Percentiles rank a stretch among this genome's conserved stretches.
phyloP scores from a whole-genome alignment of 495 filamentous ascomycete species.

The Penicillium flavigenum region DNA sequence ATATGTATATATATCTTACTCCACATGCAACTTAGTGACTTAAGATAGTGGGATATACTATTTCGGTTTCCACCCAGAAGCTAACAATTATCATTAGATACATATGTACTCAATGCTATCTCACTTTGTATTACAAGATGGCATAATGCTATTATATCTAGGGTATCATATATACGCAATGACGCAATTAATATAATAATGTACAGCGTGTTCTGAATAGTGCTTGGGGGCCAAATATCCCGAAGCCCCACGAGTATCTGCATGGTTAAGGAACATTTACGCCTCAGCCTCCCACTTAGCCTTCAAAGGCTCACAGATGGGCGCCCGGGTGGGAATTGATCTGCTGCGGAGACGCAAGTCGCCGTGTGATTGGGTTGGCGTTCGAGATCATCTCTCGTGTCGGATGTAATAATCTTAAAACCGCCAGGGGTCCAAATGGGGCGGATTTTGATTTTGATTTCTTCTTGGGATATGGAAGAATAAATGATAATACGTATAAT shows the following conservation, averaged over 20 bases:
- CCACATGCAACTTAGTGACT: too few relatives aligned
- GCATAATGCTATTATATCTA: too few relatives aligned
- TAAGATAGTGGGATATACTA: neutral
- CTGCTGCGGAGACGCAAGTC: neutral
- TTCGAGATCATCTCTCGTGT: neutral
- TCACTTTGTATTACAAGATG: too few relatives aligned
- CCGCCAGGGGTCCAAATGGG: constrained; percentile 1
- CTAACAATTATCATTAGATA: neutral
- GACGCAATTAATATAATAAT: too few relatives aligned
- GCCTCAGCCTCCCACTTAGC: constrained; percentile 1
- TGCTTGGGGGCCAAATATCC: constrained; percentile 6
- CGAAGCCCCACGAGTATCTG: neutral
- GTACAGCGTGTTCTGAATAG: too few relatives aligned
- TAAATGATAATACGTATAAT: too few relatives aligned
- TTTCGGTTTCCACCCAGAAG: neutral
- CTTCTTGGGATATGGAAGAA: too few relatives aligned
- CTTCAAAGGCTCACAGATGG: neutral
- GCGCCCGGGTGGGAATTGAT: neutral
- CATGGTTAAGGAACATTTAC: neutral
- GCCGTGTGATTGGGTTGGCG: constrained; percentile 1
- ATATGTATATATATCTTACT: too few relatives aligned
- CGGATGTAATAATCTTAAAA: constrained; percentile 6
- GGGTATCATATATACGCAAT: too few relatives aligned
- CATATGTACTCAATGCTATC: too few relatives aligned
- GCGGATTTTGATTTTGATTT: neutral